phyloP scores from a whole-genome alignment of 495 filamentous ascomycete genomes.

The Cercophora samala region DNA sequence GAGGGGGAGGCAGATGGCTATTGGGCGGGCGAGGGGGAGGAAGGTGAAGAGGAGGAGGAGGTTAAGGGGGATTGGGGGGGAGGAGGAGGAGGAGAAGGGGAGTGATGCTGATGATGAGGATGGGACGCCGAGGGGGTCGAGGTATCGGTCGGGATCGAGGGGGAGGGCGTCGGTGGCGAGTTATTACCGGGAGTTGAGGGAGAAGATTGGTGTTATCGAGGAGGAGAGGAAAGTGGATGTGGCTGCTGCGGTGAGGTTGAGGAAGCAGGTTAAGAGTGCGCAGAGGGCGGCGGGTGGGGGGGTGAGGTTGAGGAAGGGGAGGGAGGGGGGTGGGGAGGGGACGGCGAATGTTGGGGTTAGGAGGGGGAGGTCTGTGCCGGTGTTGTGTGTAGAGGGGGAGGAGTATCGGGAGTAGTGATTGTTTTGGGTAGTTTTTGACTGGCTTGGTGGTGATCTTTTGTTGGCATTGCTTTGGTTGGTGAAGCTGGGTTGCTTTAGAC shows the following conservation, averaged over 20 bases:
- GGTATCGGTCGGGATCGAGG: conserved; percentile 14
- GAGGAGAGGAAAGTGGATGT: conserved; percentile 27
- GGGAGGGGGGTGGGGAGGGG: conserved; percentile 4
- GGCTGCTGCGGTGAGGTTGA: conserved; percentile 27
- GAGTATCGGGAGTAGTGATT: neutral
- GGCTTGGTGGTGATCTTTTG: neutral
- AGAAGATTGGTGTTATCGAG: conserved; percentile 28
- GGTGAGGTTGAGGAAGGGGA: conserved; percentile 3
- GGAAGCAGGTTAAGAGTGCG: conserved; percentile 34
- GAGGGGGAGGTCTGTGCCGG: conserved; percentile 1
- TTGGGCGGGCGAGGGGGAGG: neutral
- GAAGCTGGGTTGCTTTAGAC: neutral
- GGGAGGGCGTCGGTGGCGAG: conserved; percentile 24
- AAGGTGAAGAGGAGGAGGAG: neutral
- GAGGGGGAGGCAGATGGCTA: neutral
- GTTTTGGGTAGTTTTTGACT: neutral
- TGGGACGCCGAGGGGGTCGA: neutral
- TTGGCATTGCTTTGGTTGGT: neutral
- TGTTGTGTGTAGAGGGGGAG: conserved; percentile 7
- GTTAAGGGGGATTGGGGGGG: neutral
- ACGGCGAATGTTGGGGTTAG: neutral
- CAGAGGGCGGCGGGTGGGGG: conserved; percentile 12
- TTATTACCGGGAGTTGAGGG: conserved; percentile 30
- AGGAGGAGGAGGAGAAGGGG: neutral
- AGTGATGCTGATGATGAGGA: conserved; percentile 2